Conservation (phyloP, 2,329 filamentous ascomycete species). For the Colletotrichum echinochloae region DNA sequence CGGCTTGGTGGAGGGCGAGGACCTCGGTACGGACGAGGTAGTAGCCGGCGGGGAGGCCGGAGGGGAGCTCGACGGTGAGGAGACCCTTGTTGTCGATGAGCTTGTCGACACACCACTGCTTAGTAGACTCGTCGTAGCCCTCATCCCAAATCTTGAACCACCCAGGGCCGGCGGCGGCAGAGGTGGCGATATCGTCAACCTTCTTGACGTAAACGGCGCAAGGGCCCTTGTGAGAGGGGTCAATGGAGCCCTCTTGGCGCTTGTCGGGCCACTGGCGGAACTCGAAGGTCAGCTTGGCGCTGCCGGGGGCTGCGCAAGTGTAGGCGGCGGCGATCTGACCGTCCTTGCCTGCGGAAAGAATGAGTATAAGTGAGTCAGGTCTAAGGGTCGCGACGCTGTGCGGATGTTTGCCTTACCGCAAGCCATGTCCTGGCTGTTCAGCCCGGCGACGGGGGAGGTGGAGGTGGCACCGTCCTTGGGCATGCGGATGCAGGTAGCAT, state of each 20-base stretch:
- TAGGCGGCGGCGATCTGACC: conserved; percentile 60
- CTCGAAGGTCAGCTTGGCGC: conserved; percentile 72
- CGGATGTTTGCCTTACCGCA: conserved; percentile 66
- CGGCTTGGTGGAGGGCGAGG: conserved; percentile 74
- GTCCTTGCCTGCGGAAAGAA: conserved; percentile 52
- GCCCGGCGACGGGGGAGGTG: conserved; percentile 68
- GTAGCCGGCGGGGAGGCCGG: conserved; percentile 71
- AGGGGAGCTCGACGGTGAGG: conserved; percentile 71
- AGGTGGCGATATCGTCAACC: conserved; percentile 65
- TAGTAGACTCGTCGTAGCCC: conserved; percentile 67
- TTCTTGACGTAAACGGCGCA: conserved; percentile 82
- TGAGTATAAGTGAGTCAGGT: conserved; percentile 37
- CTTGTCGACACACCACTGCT: conserved; percentile 77
- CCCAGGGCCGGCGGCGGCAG: conserved; percentile 69
- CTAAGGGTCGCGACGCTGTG: conserved; percentile 37
- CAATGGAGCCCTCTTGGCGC: conserved; percentile 66
- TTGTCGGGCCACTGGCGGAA: conserved; percentile 72
- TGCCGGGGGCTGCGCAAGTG: conserved; percentile 62
- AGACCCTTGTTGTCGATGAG: conserved; percentile 74
- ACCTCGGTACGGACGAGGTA: conserved; percentile 81
- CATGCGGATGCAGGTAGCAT: conserved; percentile 79
- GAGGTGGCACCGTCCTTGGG: conserved; percentile 63
- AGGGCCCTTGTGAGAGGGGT: conserved; percentile 73
- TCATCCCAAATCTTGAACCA: conserved; percentile 86
- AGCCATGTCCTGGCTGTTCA: conserved; percentile 73